A percentile compares a stretch with the other conserved stretches of the same genome.
Evolutionary conservation across 345 rosid genomes (phyloP).

Genomic region (Cardamine occulta): DNA sequence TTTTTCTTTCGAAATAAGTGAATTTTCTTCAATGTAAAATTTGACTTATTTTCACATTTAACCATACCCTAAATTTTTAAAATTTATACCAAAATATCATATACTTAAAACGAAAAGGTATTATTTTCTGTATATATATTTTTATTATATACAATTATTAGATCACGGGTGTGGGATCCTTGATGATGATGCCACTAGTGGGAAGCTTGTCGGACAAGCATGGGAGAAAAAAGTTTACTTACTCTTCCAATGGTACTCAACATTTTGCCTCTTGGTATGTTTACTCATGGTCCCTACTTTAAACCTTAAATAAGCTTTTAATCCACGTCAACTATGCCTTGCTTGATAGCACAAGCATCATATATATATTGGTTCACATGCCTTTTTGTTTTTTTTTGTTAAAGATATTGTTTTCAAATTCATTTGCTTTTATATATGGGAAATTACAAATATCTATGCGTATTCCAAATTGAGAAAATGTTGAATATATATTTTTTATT

Average conservation of each 20-base stretch:
- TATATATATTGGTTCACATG: not conserved
- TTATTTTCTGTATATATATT: not conserved
- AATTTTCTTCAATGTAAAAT: not conserved
- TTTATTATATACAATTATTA: constrained; percentile 34
- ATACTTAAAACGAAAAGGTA: no score
- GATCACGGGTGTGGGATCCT: constrained; percentile 78
- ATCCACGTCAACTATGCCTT: not conserved
- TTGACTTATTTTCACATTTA: not conserved
- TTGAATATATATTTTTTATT: not conserved
- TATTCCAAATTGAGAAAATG: not conserved
- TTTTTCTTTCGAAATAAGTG: not conserved
- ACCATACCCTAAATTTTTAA: not conserved
- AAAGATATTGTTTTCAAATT: not conserved
- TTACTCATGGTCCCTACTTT: constrained; percentile 21
- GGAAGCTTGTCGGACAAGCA: constrained; percentile 86
- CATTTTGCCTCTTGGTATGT: constrained; percentile 70
- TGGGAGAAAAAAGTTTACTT: constrained; percentile 86
- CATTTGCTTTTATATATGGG: not conserved
- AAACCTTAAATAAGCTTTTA: not conserved
- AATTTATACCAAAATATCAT: not conserved
- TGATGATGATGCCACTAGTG: constrained; percentile 79
- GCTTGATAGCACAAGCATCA: constrained; percentile 14
- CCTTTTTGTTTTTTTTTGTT: not conserved
- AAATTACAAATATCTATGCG: not conserved
- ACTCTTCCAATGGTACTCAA: constrained; percentile 65